These are phyloP conservation scores for Leccinum boreale DNA, from an alignment of 768 basidiomycete species.

Conservation along the genomic window DNA sequence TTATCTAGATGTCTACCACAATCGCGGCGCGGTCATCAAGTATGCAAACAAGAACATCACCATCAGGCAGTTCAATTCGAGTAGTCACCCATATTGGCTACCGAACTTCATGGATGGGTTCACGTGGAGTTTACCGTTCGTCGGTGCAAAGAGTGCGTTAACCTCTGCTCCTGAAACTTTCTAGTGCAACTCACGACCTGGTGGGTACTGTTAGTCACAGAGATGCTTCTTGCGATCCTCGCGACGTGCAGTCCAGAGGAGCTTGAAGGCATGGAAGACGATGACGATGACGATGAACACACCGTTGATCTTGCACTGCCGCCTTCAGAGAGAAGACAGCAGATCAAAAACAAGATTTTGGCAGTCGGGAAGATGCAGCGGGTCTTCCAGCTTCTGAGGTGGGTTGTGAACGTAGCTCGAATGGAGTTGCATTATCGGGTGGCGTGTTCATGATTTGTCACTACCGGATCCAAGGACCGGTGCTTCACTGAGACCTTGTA, in stretches of 20 bases:
- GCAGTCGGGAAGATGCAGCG: slow-evolving; percentile 90
- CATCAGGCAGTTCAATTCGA: slow-evolving; percentile 83
- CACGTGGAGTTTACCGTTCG: slow-evolving; percentile 97
- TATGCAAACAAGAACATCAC: slow-evolving; percentile 98
- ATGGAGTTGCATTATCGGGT: background rate
- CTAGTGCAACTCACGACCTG: background rate
- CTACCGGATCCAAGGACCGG: background rate
- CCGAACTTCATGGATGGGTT: slow-evolving; percentile 99
- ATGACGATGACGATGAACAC: slow-evolving; percentile 27
- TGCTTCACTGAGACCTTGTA: too few species aligned
- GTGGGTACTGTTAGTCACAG: slow-evolving; percentile 62
- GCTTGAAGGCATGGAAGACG: slow-evolving; percentile 64
- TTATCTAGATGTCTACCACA: slow-evolving; percentile 96
- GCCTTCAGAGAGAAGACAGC: slow-evolving; percentile 55
- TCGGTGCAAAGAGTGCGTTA: slow-evolving; percentile 89
- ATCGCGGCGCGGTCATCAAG: slow-evolving; percentile 95
- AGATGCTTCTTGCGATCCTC: slow-evolving; percentile 95
- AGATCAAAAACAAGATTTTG: slow-evolving; percentile 92
- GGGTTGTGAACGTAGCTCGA: slow-evolving; percentile 23
- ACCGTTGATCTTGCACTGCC: slow-evolving; percentile 30
- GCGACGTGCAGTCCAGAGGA: slow-evolving; percentile 94
- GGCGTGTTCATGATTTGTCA: background rate
- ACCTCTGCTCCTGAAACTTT: background rate
- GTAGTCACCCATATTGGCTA: slow-evolving; percentile 88
- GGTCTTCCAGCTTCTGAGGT: slow-evolving; percentile 88